Percentiles rank a stretch among this genome's conserved stretches.
phyloP scores from a whole-genome alignment of 2,329 filamentous ascomycete genomes.

The Sporothrix curviconia region DNA sequence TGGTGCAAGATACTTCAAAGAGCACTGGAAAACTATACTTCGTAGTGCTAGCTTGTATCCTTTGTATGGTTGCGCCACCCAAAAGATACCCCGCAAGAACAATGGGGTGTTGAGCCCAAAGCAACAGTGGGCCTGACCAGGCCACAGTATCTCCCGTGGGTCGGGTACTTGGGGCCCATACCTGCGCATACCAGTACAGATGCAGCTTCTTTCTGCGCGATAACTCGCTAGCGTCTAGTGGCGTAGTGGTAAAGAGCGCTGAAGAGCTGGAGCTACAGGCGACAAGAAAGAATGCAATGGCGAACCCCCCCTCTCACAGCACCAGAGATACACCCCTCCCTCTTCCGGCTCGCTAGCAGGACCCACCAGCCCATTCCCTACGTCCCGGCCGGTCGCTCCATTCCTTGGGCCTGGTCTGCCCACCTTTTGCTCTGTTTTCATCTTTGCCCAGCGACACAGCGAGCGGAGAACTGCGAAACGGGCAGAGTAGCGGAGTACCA shows the following conservation, averaged over 20 bases:
- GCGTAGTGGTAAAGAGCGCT: neutral
- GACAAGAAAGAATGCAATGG: too few relatives aligned
- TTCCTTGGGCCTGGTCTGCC: slow-evolving; percentile 2
- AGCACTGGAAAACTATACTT: too few relatives aligned
- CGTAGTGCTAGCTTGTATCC: neutral
- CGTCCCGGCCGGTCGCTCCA: slow-evolving; percentile 3
- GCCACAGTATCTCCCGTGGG: neutral
- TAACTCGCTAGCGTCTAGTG: neutral
- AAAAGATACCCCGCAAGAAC: neutral
- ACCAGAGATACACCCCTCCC: neutral
- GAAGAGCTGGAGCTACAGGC: neutral
- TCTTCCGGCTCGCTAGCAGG: neutral
- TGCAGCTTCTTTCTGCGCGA: slow-evolving; percentile 2
- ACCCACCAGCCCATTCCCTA: slow-evolving; percentile 4
- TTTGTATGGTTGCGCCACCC: too few relatives aligned
- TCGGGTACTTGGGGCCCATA: neutral
- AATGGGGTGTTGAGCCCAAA: too few relatives aligned
- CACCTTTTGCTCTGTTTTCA: neutral
- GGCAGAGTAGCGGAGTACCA: too few relatives aligned
- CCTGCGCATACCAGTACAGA: neutral
- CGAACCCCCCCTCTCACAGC: too few relatives aligned
- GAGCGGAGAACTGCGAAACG: neutral
- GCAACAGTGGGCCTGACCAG: too few relatives aligned
- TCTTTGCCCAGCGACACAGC: neutral
- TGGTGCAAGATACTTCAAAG: too few relatives aligned